Conservation (phyloP, 192 early-diverging fungal genomes). For the Rhizophagus sp. region DNA sequence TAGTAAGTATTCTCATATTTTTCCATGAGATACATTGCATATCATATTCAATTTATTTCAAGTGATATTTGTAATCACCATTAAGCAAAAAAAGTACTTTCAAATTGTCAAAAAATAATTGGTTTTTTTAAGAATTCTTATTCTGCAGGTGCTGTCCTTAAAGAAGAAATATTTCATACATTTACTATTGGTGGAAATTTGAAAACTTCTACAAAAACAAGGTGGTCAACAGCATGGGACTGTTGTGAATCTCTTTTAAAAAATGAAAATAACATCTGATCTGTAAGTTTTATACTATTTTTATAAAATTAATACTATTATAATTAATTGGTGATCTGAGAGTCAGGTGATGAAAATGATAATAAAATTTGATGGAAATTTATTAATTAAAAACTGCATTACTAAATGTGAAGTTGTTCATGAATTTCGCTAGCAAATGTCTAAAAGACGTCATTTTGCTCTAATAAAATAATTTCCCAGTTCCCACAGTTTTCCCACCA, state of each 20-base stretch:
- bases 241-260: neutral
- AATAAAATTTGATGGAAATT: no score
- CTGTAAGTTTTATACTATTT: neutral
- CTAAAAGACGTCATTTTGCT: no score
- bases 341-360: no score
- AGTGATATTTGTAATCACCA: neutral
- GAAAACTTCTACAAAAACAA: neutral
- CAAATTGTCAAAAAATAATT: neutral
- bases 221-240: neutral
- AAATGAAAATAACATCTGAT: neutral
- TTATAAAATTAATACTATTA: no score
- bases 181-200: neutral
- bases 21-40: no score
- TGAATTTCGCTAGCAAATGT: no score
- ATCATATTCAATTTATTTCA: neutral
- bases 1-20: no score
- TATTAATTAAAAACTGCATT: no score
- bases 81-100: neutral
- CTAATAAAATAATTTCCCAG: no score
- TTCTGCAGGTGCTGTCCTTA: neutral
- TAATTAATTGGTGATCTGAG: no score
- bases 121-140: neutral
- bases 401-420: no score
- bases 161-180: neutral
- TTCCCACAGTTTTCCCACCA: no score